Percentiles rank a stretch among this genome's conserved stretches.
phyloP scores from a whole-genome alignment of 768 basidiomycete genomes.

The Glaciozyma martinii region DNA sequence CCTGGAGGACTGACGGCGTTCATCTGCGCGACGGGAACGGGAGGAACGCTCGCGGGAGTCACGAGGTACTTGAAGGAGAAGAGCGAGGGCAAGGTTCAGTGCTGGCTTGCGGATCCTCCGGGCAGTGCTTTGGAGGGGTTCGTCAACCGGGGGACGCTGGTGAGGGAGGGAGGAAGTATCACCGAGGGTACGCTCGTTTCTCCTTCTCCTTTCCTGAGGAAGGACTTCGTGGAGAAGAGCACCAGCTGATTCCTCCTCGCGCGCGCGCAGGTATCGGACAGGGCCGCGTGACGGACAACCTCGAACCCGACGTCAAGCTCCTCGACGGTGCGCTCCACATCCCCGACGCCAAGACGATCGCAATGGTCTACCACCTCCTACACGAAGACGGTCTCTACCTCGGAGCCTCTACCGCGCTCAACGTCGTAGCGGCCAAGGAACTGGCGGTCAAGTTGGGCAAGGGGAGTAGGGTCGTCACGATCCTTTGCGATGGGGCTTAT shows the following conservation, averaged over 20 bases:
- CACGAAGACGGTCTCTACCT: slow-evolving; percentile 89
- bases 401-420: slow-evolving; percentile 86
- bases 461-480: slow-evolving; percentile 73
- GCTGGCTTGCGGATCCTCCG: slow-evolving; percentile 94
- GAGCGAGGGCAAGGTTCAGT: slow-evolving; percentile 65
- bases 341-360: slow-evolving; percentile 77
- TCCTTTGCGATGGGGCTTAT: slow-evolving; percentile 92
- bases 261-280: slow-evolving; percentile 87
- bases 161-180: slow-evolving; percentile 76
- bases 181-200: slow-evolving; percentile 60
- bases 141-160: slow-evolving; percentile 61
- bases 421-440: slow-evolving; percentile 87
- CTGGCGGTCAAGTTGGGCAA: slow-evolving; percentile 74
- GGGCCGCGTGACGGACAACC: slow-evolving; percentile 85
- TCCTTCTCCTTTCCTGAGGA: neutral
- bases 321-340: slow-evolving; percentile 72
- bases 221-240: neutral
- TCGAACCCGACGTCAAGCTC: slow-evolving; percentile 68
- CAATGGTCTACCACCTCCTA: slow-evolving; percentile 85
- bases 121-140: slow-evolving; percentile 85
- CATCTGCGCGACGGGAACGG: slow-evolving; percentile 88
- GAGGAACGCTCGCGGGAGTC: slow-evolving; percentile 85
- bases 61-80: slow-evolving; percentile 77
- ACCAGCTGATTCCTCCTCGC: slow-evolving; percentile 10
- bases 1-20: slow-evolving; percentile 73